Conservation (phyloP, 1,139 yeast genomes). For the Suhomyces coccinellae region DNA sequence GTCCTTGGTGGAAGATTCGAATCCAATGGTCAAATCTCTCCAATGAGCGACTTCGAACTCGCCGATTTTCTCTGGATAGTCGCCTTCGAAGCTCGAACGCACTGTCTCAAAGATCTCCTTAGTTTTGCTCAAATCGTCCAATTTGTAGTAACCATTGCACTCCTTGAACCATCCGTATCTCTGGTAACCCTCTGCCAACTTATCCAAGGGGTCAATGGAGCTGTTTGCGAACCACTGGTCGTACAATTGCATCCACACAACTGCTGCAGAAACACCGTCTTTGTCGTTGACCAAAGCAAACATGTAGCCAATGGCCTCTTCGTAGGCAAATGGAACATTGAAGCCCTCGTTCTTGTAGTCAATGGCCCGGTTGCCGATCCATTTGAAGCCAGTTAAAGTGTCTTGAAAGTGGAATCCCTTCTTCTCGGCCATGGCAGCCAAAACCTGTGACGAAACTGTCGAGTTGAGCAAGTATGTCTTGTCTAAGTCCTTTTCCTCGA, state of each 20-base stretch:
- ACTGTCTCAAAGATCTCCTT: slow-evolving; percentile 49
- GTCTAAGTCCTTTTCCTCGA: slow-evolving; percentile 26
- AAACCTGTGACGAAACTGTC: slow-evolving; percentile 86
- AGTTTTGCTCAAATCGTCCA: slow-evolving; percentile 55
- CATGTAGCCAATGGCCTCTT: slow-evolving; percentile 97
- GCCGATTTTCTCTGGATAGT: slow-evolving; percentile 50
- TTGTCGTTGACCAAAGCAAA: slow-evolving; percentile 84
- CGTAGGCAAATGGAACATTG: slow-evolving; percentile 84
- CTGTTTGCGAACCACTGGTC: slow-evolving; percentile 46
- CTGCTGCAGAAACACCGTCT: slow-evolving; percentile 86
- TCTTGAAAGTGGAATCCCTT: slow-evolving; percentile 69
- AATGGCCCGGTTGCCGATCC: slow-evolving; percentile 92
- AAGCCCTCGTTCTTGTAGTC: slow-evolving; percentile 65
- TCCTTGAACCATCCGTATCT: slow-evolving; percentile 81
- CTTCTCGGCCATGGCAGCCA: slow-evolving; percentile 64
- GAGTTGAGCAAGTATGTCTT: slow-evolving; percentile 74
- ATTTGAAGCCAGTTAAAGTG: slow-evolving; percentile 92
- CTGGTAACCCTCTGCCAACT: slow-evolving; percentile 57
- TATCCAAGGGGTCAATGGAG: slow-evolving; percentile 39
- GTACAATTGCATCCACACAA: slow-evolving; percentile 74
- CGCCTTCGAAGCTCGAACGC: slow-evolving; percentile 43
- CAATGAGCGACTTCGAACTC: slow-evolving; percentile 57
- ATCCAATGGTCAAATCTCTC: slow-evolving; percentile 86
- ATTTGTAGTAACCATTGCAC: slow-evolving; percentile 80
- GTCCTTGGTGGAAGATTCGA: slow-evolving; percentile 64